phyloP scores from a whole-genome alignment of 345 rosid genomes.

The Pistacia atlantica region DNA sequence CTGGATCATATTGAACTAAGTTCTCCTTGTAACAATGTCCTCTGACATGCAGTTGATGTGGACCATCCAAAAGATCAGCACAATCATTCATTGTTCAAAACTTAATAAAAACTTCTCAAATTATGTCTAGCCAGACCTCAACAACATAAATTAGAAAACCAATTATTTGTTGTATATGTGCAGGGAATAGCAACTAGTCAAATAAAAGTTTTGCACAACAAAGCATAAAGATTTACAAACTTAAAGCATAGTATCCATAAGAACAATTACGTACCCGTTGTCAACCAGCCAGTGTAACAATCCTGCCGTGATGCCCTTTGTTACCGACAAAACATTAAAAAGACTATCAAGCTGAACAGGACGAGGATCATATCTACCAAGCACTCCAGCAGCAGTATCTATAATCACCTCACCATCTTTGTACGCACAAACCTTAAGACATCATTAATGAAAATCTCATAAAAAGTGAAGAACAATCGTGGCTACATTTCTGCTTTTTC shows the following conservation, averaged over 20 bases:
- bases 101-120: too few species aligned
- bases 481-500: too few species aligned
- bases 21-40: not conserved
- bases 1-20: not conserved
- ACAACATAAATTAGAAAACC: not conserved
- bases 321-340: conserved; percentile 85
- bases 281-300: conserved; percentile 94
- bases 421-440: conserved; percentile 83
- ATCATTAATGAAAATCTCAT: conserved; percentile 12
- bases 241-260: not conserved
- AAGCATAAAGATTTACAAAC: not conserved
- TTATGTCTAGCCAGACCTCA: not conserved
- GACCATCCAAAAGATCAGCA: not conserved
- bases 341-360: conserved; percentile 94
- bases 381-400: conserved; percentile 96
- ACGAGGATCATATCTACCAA: conserved; percentile 95
- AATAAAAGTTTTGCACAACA: not conserved
- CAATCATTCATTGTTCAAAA: not conserved
- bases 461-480: not conserved
- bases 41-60: not conserved
- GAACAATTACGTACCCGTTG: conserved; percentile 56
- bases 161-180: not conserved
- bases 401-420: conserved; percentile 90
- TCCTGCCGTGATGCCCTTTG: conserved; percentile 96
- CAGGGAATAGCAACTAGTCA: not conserved